Base-by-base conservation (phyloP, 2,329 filamentous ascomycete species). In the Fusarium nematophilum region DNA sequence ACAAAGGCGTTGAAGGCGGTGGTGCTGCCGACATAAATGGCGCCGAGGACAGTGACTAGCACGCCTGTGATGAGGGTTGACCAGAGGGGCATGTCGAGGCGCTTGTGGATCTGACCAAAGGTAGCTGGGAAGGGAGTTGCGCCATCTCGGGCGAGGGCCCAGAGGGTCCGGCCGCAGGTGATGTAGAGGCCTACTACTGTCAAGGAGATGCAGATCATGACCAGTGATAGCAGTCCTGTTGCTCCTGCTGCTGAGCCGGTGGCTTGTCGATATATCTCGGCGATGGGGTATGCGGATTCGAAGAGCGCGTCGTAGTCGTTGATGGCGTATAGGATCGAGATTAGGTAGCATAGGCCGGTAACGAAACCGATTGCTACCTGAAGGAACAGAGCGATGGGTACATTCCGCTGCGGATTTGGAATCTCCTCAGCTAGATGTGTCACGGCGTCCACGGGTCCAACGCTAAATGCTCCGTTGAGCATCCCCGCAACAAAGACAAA, bases 1-100 rank as follows among this genome's bases (percentile, higher is more conserved):
- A 90, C 83, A 21, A 91, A 84, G 0, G 88, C 88, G 34, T 84
- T 83, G 74, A 91, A 91, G 0, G 89, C 89, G 0, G 86, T 88
- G 1, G 79, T 82, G 56, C 80, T 86, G n/a, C 84, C 88, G 1
- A 91, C 81, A 61, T 90, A 90, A 37, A 91, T 86, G 34, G 79
- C 80, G 0, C 86, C 87, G 0, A 91, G 76, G 3, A 87, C 70
- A 0, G 86, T 86, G 0, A 77, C 70, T 1, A 79, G 62, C 0
- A 69, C 60, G 2, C 71, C 75, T 18, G 81, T 81, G 73, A 75
- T 81, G 61, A 69, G 75, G 65, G 64, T 91, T 2, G 90, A 77
- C 66, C 68, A 70, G 29, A 78, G 44, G 5, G 76, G 77, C 69
- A 76, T 75, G 11, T 71, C 67, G 7, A 75, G 67, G 9, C 49